Evolutionary conservation across 192 early-diverging fungal species (phyloP).

Genomic region (Allomyces macrogynus): DNA sequence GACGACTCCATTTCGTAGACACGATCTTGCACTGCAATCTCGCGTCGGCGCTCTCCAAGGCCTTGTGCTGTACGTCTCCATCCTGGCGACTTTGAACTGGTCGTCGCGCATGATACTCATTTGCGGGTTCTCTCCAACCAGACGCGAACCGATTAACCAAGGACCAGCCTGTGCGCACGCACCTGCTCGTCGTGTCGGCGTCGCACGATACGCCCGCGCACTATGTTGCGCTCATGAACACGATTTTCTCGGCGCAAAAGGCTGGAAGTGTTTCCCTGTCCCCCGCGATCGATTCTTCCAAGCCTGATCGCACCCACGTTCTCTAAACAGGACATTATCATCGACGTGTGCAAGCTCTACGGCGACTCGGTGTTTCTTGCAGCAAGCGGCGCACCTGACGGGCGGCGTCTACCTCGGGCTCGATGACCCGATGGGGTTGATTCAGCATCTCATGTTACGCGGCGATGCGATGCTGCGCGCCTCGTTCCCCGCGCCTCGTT

Average conservation of each 20-base stretch:
- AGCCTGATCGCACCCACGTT: not conserved
- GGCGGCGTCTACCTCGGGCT: slow-evolving; percentile 65
- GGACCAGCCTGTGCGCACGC: slow-evolving; percentile 36
- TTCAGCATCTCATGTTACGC: slow-evolving; percentile 75
- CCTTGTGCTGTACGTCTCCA: slow-evolving; percentile 29
- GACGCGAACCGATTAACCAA: slow-evolving; percentile 48
- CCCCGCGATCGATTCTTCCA: not conserved
- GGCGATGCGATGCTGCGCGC: slow-evolving; percentile 9
- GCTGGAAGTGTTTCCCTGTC: slow-evolving; percentile 20
- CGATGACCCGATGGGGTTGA: slow-evolving; percentile 40
- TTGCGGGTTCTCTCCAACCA: slow-evolving; percentile 8
- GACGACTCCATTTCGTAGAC: slow-evolving; percentile 5
- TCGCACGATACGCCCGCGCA: slow-evolving; percentile 69
- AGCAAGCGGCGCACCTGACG: slow-evolving; percentile 80
- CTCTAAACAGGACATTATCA: slow-evolving; percentile 43
- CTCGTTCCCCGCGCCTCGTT: not conserved
- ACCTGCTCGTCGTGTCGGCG: slow-evolving; percentile 69
- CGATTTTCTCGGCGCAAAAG: slow-evolving; percentile 91
- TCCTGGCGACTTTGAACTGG: not conserved
- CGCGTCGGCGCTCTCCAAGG: slow-evolving; percentile 36
- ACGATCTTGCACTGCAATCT: slow-evolving; percentile 24
- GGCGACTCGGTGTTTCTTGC: slow-evolving; percentile 71
- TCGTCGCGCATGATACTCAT: slow-evolving; percentile 7
- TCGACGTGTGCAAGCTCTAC: slow-evolving; percentile 76
- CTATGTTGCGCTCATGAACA: slow-evolving; percentile 96